A percentile compares a stretch with the other conserved stretches of the same genome.
phyloP scores from a whole-genome alignment of 805 yeast genomes.

The Candida methanosorbosa region DNA sequence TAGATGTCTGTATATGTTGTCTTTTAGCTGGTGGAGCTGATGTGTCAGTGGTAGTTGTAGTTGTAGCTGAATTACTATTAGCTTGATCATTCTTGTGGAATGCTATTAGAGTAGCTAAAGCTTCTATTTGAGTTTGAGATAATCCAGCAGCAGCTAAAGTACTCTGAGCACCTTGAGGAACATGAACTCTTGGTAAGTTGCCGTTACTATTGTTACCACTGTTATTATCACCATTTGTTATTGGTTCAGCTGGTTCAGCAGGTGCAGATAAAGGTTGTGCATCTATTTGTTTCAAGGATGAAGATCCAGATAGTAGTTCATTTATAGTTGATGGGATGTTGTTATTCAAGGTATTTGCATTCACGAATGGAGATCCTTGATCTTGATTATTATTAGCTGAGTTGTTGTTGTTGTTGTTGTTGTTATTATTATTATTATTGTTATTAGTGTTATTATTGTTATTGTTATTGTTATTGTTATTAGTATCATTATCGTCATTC shows the following conservation, averaged over 20 bases:
- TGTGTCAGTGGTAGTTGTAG: conserved; percentile 1
- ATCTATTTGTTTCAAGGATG: background rate
- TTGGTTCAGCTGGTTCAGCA: conserved; percentile 1
- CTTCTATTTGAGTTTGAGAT: conserved; percentile 60
- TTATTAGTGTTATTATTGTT: background rate
- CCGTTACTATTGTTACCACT: conserved; percentile 1
- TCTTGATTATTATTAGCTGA: background rate
- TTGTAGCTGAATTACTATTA: background rate
- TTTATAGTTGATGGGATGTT: conserved; percentile 1
- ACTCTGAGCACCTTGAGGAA: conserved; percentile 65
- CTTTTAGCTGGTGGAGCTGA: background rate
- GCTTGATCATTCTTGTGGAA: conserved; percentile 36
- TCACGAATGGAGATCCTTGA: background rate
- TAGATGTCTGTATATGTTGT: background rate
- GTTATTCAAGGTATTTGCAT: background rate
- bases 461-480: background rate
- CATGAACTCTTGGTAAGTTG: conserved; percentile 51
- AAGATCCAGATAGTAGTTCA: background rate
- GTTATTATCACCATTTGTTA: background rate
- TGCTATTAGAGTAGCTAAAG: conserved; percentile 64
- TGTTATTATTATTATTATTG: conserved; percentile 1
- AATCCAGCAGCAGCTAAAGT: conserved; percentile 61
- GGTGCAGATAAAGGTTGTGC: background rate
- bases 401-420: background rate
- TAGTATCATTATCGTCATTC: conserved; percentile 2